These are phyloP conservation scores for Emericellopsis cladophorae DNA, from an alignment of 2,329 filamentous ascomycete genomes.

Conservation along the genomic window DNA sequence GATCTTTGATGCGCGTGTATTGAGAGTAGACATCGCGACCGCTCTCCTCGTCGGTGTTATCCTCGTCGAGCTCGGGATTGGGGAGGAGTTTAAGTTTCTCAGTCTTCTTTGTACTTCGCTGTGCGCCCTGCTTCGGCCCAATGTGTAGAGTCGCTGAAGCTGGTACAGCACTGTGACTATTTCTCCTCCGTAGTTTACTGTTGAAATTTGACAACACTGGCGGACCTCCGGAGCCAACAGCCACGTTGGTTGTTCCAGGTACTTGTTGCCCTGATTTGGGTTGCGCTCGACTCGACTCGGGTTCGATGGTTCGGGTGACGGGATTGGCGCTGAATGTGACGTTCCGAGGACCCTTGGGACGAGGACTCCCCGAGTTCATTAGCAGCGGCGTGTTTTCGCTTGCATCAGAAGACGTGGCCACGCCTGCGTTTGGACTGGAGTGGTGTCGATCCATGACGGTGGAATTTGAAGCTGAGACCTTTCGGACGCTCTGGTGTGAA, in stretches of 20 bases:
- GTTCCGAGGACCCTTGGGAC: conserved; percentile 40
- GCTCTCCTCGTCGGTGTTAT: conserved; percentile 73
- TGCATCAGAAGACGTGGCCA: not conserved
- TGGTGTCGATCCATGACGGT: not conserved
- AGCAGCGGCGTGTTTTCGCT: conserved; percentile 22
- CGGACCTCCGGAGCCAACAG: conserved; percentile 24
- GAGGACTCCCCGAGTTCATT: conserved; percentile 9
- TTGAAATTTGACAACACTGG: conserved; percentile 70
- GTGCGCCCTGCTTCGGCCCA: conserved; percentile 72
- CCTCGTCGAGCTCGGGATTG: conserved; percentile 71
- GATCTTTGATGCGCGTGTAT: conserved; percentile 95
- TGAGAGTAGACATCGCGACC: conserved; percentile 94
- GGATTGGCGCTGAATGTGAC: conserved; percentile 70
- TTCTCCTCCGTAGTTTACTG: conserved; percentile 73
- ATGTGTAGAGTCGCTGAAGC: conserved; percentile 19
- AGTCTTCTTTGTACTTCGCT: conserved; percentile 86
- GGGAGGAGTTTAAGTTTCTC: conserved; percentile 97
- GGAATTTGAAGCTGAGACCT: not conserved
- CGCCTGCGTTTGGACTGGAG: not conserved
- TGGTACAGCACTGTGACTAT: conserved; percentile 55
- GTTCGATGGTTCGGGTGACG: conserved; percentile 47
- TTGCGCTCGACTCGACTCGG: conserved; percentile 14
- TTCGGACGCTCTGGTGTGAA: not conserved
- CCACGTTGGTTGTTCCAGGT: conserved; percentile 16
- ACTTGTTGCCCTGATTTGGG: conserved; percentile 11